phyloP scores from a whole-genome alignment of 805 yeast species.

The Jamesozyma jinghongensis region DNA sequence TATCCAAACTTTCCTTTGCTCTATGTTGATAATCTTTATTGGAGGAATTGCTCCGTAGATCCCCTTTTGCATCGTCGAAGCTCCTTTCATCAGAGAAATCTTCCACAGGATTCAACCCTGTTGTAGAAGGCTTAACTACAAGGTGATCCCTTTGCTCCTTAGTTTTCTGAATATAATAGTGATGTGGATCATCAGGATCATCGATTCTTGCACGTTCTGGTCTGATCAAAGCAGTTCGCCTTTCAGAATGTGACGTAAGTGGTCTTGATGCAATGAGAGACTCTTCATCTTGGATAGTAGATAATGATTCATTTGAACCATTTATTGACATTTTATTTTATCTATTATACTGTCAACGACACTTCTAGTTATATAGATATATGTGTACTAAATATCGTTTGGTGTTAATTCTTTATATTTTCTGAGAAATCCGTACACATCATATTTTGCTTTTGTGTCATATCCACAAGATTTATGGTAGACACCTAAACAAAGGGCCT shows the following conservation, averaged over 20 bases:
- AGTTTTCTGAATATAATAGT: conserved; percentile 69
- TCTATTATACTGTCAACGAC: too few relatives aligned
- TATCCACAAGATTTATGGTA: too few relatives aligned
- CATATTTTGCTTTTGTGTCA: too few relatives aligned
- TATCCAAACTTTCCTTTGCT: neutral
- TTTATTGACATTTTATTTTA: too few relatives aligned
- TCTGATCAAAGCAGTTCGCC: conserved; percentile 54
- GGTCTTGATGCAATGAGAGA: conserved; percentile 26
- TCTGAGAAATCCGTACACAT: too few relatives aligned
- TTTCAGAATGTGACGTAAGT: conserved; percentile 11
- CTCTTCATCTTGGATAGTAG: conserved; percentile 14
- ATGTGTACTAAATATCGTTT: too few relatives aligned
- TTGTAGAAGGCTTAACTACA: conserved; percentile 54
- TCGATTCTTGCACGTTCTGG: conserved; percentile 68
- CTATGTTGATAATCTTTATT: neutral
- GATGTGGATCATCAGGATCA: conserved; percentile 60
- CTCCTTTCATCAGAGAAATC: neutral
- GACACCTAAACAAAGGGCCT: too few relatives aligned
- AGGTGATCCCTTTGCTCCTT: conserved; percentile 55
- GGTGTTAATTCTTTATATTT: too few relatives aligned
- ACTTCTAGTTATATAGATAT: too few relatives aligned
- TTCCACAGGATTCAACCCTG: conserved; percentile 54
- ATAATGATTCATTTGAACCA: neutral
- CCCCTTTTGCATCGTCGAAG: too few relatives aligned
- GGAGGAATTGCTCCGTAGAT: too few relatives aligned